These are phyloP conservation scores for Emericellopsis atlantica DNA, from an alignment of 2,329 filamentous ascomycete genomes.

Conservation along the genomic window DNA sequence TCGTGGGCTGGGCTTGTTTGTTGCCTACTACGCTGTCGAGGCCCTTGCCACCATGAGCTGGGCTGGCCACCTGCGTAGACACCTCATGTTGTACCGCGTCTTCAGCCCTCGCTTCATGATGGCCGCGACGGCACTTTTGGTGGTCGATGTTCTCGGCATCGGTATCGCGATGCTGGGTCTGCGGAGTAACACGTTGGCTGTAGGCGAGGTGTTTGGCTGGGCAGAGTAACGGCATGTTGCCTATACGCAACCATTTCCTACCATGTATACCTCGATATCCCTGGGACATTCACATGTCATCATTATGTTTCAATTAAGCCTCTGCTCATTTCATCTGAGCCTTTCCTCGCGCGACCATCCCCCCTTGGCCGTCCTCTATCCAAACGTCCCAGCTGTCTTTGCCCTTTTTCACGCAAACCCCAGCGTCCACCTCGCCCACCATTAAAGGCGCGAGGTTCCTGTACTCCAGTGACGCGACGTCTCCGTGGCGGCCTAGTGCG, in stretches of 20 bases:
- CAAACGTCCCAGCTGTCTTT: conserved; percentile 43
- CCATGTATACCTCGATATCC: background rate
- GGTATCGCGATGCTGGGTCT: conserved; percentile 61
- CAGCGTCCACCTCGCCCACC: conserved; percentile 51
- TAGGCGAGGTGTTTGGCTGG: conserved; percentile 85
- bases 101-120: conserved; percentile 89
- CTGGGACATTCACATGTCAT: background rate
- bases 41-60: conserved; percentile 80
- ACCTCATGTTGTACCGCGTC: conserved; percentile 93
- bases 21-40: conserved; percentile 73
- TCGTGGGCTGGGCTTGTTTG: conserved; percentile 59
- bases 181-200: conserved; percentile 63
- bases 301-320: background rate
- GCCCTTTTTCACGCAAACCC: conserved; percentile 45
- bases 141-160: conserved; percentile 66
- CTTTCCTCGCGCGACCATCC: conserved; percentile 50
- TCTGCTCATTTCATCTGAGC: conserved; percentile 7
- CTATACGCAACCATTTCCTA: too few relatives aligned
- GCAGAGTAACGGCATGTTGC: conserved; percentile 24
- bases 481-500: conserved; percentile 29
- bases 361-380: conserved; percentile 49
- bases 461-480: conserved; percentile 39
- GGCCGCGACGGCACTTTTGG: conserved; percentile 55
- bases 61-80: conserved; percentile 75
- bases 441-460: conserved; percentile 74